Percentiles rank a stretch among this genome's conserved stretches.
phyloP scores from a whole-genome alignment of 306 rosid genomes.

The Urtica urens region DNA sequence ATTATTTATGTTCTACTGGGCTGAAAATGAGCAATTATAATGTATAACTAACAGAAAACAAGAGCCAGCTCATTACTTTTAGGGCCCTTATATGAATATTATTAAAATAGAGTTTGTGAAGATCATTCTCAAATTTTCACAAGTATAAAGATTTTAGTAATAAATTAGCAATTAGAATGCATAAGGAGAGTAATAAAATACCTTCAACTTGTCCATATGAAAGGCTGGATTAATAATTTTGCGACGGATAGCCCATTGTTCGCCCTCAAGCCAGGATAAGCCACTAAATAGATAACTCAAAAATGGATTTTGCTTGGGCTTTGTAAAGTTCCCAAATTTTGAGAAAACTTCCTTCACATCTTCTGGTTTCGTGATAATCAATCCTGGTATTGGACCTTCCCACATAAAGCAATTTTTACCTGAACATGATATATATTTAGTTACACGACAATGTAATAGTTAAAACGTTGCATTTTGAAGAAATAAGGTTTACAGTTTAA shows the following conservation, averaged over 20 bases:
- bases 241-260: conserved; percentile 47
- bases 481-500: no score
- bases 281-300: neutral
- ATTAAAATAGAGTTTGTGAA: no score
- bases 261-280: conserved; percentile 14
- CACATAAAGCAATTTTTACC: conserved; percentile 42
- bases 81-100: no score
- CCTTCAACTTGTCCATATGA: conserved; percentile 42
- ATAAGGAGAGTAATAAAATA: no score
- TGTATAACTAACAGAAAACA: no score
- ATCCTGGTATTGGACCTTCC: conserved; percentile 39
- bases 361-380: conserved; percentile 36
- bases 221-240: conserved; percentile 44
- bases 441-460: no score
- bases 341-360: conserved; percentile 30
- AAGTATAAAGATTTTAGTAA: neutral
- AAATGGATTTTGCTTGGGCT: conserved; percentile 18
- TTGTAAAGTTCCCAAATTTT: conserved; percentile 21
- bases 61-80: no score
- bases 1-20: no score
- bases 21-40: no score
- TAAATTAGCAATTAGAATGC: no score
- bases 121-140: neutral
- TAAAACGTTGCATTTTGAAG: no score
- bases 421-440: conserved; percentile 7